Conservation (phyloP, 2,329 filamentous ascomycete genomes). For the Lasiodiplodia theobromae region DNA sequence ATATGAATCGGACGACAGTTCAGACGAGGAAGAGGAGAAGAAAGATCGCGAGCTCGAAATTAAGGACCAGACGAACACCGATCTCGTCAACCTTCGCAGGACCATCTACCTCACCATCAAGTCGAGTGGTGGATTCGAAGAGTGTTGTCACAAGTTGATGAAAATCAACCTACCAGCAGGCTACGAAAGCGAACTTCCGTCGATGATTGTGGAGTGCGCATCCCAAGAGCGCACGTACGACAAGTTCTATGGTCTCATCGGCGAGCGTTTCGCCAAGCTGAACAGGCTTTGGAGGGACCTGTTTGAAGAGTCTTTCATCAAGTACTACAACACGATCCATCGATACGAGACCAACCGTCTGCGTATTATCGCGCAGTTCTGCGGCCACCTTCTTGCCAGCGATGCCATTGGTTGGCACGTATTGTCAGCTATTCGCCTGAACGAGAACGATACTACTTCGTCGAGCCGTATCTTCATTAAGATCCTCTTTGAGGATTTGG, state of each 20-base stretch:
- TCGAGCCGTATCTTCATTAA: conserved; percentile 98
- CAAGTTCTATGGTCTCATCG: conserved; percentile 95
- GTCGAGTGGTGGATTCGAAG: conserved; percentile 94
- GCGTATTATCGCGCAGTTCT: conserved; percentile 93
- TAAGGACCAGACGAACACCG: conserved; percentile 96
- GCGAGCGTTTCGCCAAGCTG: conserved; percentile 93
- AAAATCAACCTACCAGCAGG: conserved; percentile 82
- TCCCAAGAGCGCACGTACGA: conserved; percentile 96
- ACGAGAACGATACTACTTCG: conserved; percentile 95
- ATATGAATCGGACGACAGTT: conserved; percentile 69
- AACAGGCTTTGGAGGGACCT: conserved; percentile 94
- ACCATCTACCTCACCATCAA: conserved; percentile 98
- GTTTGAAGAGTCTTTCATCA: conserved; percentile 87
- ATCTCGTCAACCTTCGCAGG: conserved; percentile 89
- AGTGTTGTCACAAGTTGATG: conserved; percentile 97
- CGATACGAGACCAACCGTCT: conserved; percentile 95
- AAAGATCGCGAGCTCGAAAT: conserved; percentile 89
- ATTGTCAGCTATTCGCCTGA: conserved; percentile 82
- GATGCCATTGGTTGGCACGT: conserved; percentile 95
- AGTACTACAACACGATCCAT: conserved; percentile 97
- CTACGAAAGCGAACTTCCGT: conserved; percentile 87
- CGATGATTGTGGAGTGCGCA: conserved; percentile 97
- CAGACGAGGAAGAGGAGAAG: conserved; percentile 75
- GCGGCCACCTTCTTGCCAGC: conserved; percentile 86
- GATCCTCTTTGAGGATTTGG: conserved; percentile 92